Evolutionary conservation across 2,329 filamentous ascomycete species (phyloP).

Genomic region (Cladosporium colombiae): DNA sequence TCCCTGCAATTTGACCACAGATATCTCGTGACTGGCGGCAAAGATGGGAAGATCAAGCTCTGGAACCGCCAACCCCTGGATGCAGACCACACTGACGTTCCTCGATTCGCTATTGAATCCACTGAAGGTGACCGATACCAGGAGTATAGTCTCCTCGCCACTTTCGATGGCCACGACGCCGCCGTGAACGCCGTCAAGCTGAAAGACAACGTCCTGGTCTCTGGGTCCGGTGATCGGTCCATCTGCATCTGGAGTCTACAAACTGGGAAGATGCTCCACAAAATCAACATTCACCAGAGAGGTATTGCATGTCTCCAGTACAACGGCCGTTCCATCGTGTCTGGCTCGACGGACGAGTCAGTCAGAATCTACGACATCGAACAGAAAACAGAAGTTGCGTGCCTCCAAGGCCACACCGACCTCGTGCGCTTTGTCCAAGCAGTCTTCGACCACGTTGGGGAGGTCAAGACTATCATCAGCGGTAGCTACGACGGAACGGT

Average conservation of each 20-base stretch:
- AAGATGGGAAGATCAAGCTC: conserved; percentile 22
- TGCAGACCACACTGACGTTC: background rate
- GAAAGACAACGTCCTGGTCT: conserved; percentile 1
- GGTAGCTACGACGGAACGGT: conserved; percentile 15
- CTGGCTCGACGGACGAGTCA: conserved; percentile 16
- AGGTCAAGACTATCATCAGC: conserved; percentile 2
- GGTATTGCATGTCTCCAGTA: conserved; percentile 15
- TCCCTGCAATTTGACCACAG: conserved; percentile 20
- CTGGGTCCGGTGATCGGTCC: conserved; percentile 20
- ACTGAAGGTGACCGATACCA: background rate
- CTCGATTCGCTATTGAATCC: background rate
- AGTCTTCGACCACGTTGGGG: background rate
- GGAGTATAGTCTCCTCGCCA: conserved; percentile 10
- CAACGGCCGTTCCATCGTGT: conserved; percentile 14
- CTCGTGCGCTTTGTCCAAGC: conserved; percentile 16
- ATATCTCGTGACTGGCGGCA: conserved; percentile 22
- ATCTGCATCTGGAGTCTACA: conserved; percentile 19
- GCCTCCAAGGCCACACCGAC: conserved; percentile 17
- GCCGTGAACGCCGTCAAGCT: conserved; percentile 23
- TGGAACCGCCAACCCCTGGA: conserved; percentile 21
- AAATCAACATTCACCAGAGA: background rate
- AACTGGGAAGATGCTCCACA: conserved; percentile 14
- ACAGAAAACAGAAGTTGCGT: background rate
- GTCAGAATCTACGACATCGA: conserved; percentile 6
- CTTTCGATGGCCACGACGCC: conserved; percentile 14